Base-by-base conservation (phyloP, 495 filamentous ascomycete genomes). In the Amphirosellinia nigrospora region DNA sequence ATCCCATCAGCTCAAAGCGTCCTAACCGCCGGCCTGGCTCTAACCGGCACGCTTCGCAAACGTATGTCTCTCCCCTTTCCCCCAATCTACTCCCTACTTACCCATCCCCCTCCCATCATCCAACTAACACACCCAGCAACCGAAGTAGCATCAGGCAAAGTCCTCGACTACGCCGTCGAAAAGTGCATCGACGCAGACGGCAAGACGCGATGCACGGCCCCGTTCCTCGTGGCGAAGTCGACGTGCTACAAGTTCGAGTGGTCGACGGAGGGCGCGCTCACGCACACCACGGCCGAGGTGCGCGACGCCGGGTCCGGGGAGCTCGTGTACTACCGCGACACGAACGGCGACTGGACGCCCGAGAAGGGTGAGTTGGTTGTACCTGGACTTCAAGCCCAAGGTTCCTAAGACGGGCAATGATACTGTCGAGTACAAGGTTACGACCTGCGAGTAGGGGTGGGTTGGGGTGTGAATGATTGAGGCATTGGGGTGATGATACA, bases 341-440 rank as follows among this genome's bases (percentile, higher is more conserved):
- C 81, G 16, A 71, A 82, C 69, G 81, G 81, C 34, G 67, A 81
- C 9, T 82, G 81, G 81, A 80, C 70, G 0, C 75, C 79, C 1
- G 75, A 81, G 39, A 80, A 79, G 72, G 66, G 59, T 26, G 75
- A 80, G 80, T 70, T 81, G 21, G 79, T 82, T 0, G n/a, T 81
- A 81, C 41, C 48, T 82, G 28, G 81, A 82, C 41, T 82, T 82
- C 67, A 80, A 80, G 58, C 81, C 81, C 9, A 82, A 82, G 73
- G 70, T 82, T 10, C 76, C 75, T 32, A 72, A 73, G 2, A 79
- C 76, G 0, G 81, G 81, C 11, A 81, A 81, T 36, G 66, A 78
- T 64, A 81, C 79, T 4, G 81, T 82, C 4, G 72, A 78, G 58
- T 82, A 81, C 53, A 59, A 70, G 26, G 79, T 82, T 4, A 76